Base-by-base conservation (phyloP, 1,284 basidiomycete genomes). In the Anthracocystis walkeri region DNA sequence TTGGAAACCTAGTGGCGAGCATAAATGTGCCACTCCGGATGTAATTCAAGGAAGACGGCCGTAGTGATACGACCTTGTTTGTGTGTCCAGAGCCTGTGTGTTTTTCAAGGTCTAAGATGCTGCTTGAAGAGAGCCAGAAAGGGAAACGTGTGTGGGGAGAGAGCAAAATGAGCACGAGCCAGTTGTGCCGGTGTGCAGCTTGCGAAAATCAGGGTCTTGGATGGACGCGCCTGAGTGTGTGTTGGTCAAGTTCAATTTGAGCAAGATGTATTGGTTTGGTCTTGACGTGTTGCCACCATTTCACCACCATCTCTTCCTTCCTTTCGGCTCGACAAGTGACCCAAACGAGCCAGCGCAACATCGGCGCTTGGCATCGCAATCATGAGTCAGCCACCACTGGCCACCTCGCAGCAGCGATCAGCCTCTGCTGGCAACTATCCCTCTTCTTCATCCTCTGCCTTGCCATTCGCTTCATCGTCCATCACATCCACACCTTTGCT, bases 361-460 rank as follows among this genome's bases (percentile, higher is more conserved):
- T 18, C 11, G 20, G 20, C 12, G 27, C 5, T 7, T 20, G 21
- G 21, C 21, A 18, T 18, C 12, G 10, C 25, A 11, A 56, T 27
- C 25, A 71, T 71, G 68, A 65, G 55, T 25, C 68, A 71, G 33
- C 63, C 58, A 45, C 68, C 68, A 25, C 45, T 29, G 21, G 54
- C 63, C n/a, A 41, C 23, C n/a, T 71, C 68, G 51, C 68, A 71
- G 58, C 62, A 62, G n/a, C 68, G 63, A 18, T 71, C 68, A 29
- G 58, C 54, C 21, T 65, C 68, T 18, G 68, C 68, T 3, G 68
- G 68, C 62, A 65, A 71, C 52, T 61, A 71, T n/a, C 63, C 68
- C 20, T 61, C 66, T 14, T 53, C 54, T 5, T 63, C 66, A 18
- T 58, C 63, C 2, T 58, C 63, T 4, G 51, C 62, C 3, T 35